These are phyloP conservation scores for Domatiomyces globalis DNA, from an alignment of 2,329 filamentous ascomycete species.

Conservation along the genomic window DNA sequence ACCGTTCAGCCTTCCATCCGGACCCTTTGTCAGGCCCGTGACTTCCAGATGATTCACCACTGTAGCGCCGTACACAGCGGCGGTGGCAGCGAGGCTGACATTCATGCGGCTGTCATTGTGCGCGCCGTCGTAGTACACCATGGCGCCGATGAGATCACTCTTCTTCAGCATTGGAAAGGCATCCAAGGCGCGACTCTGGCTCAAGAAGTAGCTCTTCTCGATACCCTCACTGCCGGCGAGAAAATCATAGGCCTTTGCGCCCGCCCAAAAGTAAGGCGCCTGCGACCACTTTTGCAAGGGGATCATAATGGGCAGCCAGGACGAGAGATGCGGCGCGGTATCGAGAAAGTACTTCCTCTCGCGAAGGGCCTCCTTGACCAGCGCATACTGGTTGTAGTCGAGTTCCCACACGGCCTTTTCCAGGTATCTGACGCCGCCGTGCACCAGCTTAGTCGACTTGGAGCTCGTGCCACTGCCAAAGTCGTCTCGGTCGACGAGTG, in stretches of 20 bases:
- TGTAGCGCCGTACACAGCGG: conserved; percentile 71
- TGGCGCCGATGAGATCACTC: conserved; percentile 60
- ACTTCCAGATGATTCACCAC: conserved; percentile 76
- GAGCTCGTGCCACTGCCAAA: conserved; percentile 71
- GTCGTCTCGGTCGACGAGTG: conserved; percentile 68
- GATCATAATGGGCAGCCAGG: conserved; percentile 71
- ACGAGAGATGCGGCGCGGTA: conserved; percentile 67
- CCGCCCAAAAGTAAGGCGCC: conserved; percentile 57
- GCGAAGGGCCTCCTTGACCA: conserved; percentile 68
- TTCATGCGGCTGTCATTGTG: conserved; percentile 93
- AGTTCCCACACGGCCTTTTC: conserved; percentile 79
- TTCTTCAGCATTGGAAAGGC: conserved; percentile 81
- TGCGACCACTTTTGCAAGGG: conserved; percentile 74
- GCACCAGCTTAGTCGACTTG: conserved; percentile 77
- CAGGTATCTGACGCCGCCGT: conserved; percentile 70
- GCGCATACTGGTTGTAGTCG: conserved; percentile 63
- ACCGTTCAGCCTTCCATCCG: conserved; percentile 56
- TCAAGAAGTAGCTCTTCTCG: conserved; percentile 78
- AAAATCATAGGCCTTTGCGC: conserved; percentile 70
- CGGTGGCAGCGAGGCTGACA: conserved; percentile 74
- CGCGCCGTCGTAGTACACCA: conserved; percentile 84
- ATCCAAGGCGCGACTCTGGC: conserved; percentile 70
- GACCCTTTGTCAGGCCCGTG: conserved; percentile 60
- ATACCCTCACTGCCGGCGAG: conserved; percentile 76
- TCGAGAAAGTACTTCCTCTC: conserved; percentile 74